Base-by-base conservation (phyloP, 2,329 filamentous ascomycete species). In the Diatrype stigma region DNA sequence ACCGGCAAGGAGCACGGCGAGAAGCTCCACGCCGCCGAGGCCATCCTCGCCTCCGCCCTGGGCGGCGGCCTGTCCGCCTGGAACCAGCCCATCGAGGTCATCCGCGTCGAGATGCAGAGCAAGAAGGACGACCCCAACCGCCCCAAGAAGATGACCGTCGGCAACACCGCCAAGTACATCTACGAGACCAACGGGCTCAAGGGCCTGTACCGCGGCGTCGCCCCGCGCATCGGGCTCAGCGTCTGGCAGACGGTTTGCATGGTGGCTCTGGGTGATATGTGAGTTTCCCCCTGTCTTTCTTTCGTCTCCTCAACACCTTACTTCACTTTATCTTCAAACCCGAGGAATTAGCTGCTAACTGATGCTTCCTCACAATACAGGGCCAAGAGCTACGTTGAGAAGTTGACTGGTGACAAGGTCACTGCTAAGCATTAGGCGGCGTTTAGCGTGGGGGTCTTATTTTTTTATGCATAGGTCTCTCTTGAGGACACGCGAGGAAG, bases 201-300 rank as follows among this genome's bases (percentile, higher is more conserved):
- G 78, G 94, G 94, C 67, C 80, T 99, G 60, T 99, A 99, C 81
- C 90, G 94, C 68, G 94, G 94, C 68, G 93, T 99, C 58, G 81
- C 90, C 61, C 94, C 94, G 64, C 87, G 94, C 71, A 92, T 99
- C 70, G 92, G 92, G 63, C 85, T 99, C 58, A 87, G 94, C 69
- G 84, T 99, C 77, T 99, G 94, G 94, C 94, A 99, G 82, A 99
- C 94, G 56, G 88, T 99, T 67, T 99, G 94, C 82, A 99, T 99
- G 94, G 94, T 99, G 75, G 94, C 93, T 67, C 81, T 97, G 73
- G 94, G 94, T 75, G 94, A 97, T 77, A 92, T 96, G 91, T 95
- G 76, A 79, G 90, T 84, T 19, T 22, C 48, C n/a, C 62, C 48
- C 3, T 12, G n/a, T 12, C 7, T 16, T 23, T 26, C 53, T 47